Percentiles rank a stretch among this genome's conserved stretches.
These are phyloP conservation scores for Isoetes taiwanensis DNA, from an alignment of 75 land plant genomes.

Conservation along the genomic window DNA sequence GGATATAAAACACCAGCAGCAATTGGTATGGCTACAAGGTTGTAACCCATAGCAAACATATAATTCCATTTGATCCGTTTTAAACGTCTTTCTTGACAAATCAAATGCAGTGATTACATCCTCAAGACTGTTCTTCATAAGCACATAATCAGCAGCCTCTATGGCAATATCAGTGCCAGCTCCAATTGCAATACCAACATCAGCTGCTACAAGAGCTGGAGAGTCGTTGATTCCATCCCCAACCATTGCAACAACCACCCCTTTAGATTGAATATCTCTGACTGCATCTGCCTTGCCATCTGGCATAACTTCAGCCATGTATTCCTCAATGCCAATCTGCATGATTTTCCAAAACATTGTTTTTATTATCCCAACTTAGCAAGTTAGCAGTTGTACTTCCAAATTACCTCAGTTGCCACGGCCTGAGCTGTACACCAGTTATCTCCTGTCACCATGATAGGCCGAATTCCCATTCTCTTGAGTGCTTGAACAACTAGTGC, in stretches of 20 bases:
- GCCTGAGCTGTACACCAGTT: slow-evolving; percentile 89
- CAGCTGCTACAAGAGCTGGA: slow-evolving; percentile 94
- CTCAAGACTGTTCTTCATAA: slow-evolving; percentile 82
- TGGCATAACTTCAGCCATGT: slow-evolving; percentile 74
- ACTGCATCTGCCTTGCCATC: slow-evolving; percentile 64
- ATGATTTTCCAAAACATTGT: too few relatives aligned
- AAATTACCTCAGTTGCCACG: slow-evolving; percentile 70
- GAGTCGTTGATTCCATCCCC: slow-evolving; percentile 98
- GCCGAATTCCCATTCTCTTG: slow-evolving; percentile 54
- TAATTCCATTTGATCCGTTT: slow-evolving; percentile 70
- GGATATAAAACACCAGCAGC: slow-evolving; percentile 91
- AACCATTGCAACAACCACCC: slow-evolving; percentile 86
- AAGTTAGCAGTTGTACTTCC: too few relatives aligned
- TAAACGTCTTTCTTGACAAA: slow-evolving; percentile 77
- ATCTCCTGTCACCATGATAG: slow-evolving; percentile 95
- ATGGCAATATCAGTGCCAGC: slow-evolving; percentile 99
- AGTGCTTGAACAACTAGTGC: slow-evolving; percentile 65
- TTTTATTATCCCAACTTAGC: too few relatives aligned
- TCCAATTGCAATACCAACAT: slow-evolving; percentile 97
- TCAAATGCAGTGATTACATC: slow-evolving; percentile 99
- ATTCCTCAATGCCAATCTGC: slow-evolving; percentile 43
- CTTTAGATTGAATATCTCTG: slow-evolving; percentile 56
- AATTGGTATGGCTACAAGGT: slow-evolving; percentile 75
- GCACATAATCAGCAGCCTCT: slow-evolving; percentile 93
- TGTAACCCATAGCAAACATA: slow-evolving; percentile 94